Evolutionary conservation across 75 land plant species (phyloP).

Genomic region (Picea glauca): DNA sequence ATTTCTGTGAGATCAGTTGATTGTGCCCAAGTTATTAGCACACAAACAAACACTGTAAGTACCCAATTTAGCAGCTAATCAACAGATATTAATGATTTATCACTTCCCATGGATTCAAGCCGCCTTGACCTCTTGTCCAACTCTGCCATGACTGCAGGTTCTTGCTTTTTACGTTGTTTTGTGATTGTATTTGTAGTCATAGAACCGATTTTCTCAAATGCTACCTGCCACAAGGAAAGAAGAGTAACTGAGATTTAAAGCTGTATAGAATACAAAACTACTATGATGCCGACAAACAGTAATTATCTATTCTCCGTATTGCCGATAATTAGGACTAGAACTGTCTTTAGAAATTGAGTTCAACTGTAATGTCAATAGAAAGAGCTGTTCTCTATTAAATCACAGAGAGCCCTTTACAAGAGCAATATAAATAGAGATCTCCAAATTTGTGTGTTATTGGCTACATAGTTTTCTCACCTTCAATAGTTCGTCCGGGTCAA

Average conservation of each 20-base stretch:
- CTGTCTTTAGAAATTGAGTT: not conserved
- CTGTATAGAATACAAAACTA: not conserved
- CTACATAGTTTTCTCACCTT: constrained; percentile 20
- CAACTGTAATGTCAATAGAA: too few species aligned
- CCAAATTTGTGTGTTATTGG: not conserved
- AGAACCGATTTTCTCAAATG: constrained; percentile 54
- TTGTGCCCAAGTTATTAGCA: too few species aligned
- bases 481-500: constrained; percentile 43
- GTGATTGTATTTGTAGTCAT: constrained; percentile 45
- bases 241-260: constrained; percentile 1
- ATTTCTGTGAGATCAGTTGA: too few species aligned
- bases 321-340: constrained; percentile 6
- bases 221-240: constrained; percentile 26
- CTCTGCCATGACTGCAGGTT: constrained; percentile 57
- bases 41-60: too few species aligned
- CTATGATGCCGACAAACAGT: not conserved
- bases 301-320: not conserved
- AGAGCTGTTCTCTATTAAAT: not conserved
- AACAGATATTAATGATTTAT: too few species aligned
- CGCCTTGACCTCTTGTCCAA: constrained; percentile 40
- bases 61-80: too few species aligned
- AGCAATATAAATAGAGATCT: not conserved
- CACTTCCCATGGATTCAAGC: too few species aligned
- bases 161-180: constrained; percentile 55
- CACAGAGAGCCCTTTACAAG: not conserved